phyloP scores from a whole-genome alignment of 2,329 filamentous ascomycete species.

The Aspergillus fructus region DNA sequence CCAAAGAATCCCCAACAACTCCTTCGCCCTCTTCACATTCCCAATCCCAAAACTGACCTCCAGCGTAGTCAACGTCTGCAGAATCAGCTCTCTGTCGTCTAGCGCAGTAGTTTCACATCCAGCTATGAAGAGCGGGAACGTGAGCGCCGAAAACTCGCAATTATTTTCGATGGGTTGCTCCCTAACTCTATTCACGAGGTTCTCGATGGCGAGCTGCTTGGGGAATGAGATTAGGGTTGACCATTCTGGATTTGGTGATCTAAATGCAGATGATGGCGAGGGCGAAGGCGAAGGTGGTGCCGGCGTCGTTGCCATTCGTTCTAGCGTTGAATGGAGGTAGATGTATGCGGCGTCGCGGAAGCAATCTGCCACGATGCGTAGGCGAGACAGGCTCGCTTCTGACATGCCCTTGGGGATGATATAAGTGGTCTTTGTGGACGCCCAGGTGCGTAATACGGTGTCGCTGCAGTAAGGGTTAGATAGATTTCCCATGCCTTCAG shows the following conservation, averaged over 20 bases:
- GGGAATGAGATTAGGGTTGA: constrained; percentile 24
- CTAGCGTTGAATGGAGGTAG: constrained; percentile 37
- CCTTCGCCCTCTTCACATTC: constrained; percentile 34
- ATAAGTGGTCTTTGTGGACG: constrained; percentile 25
- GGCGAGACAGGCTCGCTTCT: constrained; percentile 26
- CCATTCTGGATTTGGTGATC: background rate
- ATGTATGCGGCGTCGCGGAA: constrained; percentile 39
- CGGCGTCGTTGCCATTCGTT: constrained; percentile 21
- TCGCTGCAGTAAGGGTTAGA: constrained; percentile 23
- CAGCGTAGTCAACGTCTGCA: constrained; percentile 27
- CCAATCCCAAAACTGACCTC: constrained; percentile 38
- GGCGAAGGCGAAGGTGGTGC: background rate
- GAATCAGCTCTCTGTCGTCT: constrained; percentile 25
- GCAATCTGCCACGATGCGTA: constrained; percentile 37
- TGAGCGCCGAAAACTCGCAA: constrained; percentile 39
- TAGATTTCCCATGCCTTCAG: no score
- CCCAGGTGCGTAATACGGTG: constrained; percentile 32
- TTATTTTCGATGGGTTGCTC: constrained; percentile 31
- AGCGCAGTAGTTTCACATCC: constrained; percentile 31
- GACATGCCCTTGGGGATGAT: constrained; percentile 34
- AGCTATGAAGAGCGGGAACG: constrained; percentile 38
- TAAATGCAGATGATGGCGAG: background rate
- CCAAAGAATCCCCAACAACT: constrained; percentile 31
- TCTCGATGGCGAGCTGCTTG: constrained; percentile 28
- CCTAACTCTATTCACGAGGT: constrained; percentile 27